Percentiles rank a stretch among this genome's conserved stretches.
Conservation (phyloP, 1,139 yeast species). For the Wickerhamiella infanticola region DNA sequence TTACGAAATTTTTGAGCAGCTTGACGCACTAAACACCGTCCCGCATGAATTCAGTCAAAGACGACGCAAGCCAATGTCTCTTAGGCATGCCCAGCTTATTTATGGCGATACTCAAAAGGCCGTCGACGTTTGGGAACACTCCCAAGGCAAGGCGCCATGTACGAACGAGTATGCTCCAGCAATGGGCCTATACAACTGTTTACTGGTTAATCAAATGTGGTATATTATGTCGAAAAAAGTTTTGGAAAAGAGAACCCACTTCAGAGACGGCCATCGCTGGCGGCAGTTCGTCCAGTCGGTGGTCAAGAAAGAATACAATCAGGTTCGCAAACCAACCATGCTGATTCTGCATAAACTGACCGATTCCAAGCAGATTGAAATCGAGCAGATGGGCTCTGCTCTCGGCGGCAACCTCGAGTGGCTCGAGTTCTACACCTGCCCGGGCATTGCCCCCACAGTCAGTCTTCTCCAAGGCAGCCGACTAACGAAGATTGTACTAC, state of each 20-base stretch:
- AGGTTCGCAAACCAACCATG: conserved; percentile 20
- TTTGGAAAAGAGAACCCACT: conserved; percentile 40
- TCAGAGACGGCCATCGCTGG: conserved; percentile 36
- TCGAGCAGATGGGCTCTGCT: conserved; percentile 26
- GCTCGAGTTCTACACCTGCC: conserved; percentile 78
- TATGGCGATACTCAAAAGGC: conserved; percentile 44
- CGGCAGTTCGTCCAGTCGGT: conserved; percentile 25
- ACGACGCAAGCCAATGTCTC: conserved; percentile 52
- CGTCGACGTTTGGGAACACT: conserved; percentile 32
- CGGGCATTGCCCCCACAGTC: conserved; percentile 44
- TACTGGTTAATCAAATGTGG: conserved; percentile 57
- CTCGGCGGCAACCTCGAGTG: conserved; percentile 39
- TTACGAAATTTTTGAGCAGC: conserved; percentile 40
- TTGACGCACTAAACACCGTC: conserved; percentile 35
- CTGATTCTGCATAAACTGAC: conserved; percentile 38
- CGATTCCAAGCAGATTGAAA: conserved; percentile 30
- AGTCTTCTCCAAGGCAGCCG: conserved; percentile 29
- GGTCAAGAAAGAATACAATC: conserved; percentile 5
- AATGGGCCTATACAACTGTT: conserved; percentile 38
- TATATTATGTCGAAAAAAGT: conserved; percentile 38
- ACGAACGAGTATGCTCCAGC: conserved; percentile 8
- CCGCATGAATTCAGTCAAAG: conserved; percentile 47
- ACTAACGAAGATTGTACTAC: conserved; percentile 48
- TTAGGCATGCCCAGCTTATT: conserved; percentile 41
- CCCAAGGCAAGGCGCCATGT: conserved; percentile 13